Evolutionary conservation across 179 eudicot species (phyloP).

Genomic region (Nepenthes alata): DNA sequence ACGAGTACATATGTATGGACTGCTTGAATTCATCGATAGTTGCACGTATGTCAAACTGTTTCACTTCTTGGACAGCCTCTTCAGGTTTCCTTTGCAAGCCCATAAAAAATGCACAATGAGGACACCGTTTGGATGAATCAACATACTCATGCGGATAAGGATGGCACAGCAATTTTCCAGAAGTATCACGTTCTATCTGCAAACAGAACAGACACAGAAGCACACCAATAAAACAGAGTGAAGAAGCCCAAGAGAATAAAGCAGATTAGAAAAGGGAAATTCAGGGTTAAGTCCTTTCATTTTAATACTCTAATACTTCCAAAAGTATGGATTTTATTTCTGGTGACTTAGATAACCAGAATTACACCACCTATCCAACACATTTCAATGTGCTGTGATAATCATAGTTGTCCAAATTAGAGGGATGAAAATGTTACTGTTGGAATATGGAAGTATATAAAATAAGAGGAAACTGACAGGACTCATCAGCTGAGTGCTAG

Average conservation of each 20-base stretch:
- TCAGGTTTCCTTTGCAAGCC: constrained; percentile 78
- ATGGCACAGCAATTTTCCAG: constrained; percentile 75
- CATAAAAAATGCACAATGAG: constrained; percentile 67
- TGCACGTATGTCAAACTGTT: constrained; percentile 70
- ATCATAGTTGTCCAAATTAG: too few relatives aligned
- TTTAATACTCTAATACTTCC: too few relatives aligned
- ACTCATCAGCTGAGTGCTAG: background rate
- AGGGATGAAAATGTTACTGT: too few relatives aligned
- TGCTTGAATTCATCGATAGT: constrained; percentile 71
- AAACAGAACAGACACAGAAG: background rate
- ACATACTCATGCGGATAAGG: constrained; percentile 56
- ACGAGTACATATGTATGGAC: constrained; percentile 43
- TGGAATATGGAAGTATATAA: too few relatives aligned
- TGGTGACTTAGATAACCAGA: too few relatives aligned
- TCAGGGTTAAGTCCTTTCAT: background rate
- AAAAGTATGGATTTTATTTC: background rate
- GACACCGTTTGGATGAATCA: constrained; percentile 46
- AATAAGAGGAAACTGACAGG: background rate
- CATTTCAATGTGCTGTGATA: too few relatives aligned
- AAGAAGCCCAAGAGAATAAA: background rate
- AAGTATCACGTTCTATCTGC: constrained; percentile 81
- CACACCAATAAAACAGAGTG: background rate
- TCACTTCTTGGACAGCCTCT: constrained; percentile 61
- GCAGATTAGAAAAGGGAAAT: background rate
- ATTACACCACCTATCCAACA: too few relatives aligned